Evolutionary conservation across 257 asterid species (phyloP), one percentile per base, ranked within the genome.

Genomic region (Craterostigma plantagineum): DNA sequence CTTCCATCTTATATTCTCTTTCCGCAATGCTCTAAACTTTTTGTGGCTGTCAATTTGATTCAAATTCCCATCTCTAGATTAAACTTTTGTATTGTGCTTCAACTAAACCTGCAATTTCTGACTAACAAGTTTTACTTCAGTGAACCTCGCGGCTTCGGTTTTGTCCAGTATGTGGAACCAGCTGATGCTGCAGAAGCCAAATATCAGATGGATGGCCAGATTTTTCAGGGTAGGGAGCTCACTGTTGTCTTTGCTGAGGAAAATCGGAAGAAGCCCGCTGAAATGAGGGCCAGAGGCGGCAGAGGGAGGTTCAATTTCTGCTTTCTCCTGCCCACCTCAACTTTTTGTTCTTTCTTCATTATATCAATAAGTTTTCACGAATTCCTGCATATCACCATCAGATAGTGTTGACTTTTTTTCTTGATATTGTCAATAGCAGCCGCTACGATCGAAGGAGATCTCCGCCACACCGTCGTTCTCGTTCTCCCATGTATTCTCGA

Each of bases 191-290:
- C 70, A 11, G 97, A 87, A 35, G 93, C 95, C 34, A 82, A 87
- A 48, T 74, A 82, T 68, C 92, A 79, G 62, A 78, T 87, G 95
- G 93, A 87, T 56, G 97, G 97, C 36, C 74, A 68, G 53, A 50
- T 57, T 55, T 45, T 79, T 53, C 82, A 68, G 39, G 97, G 95
- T 35, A 71, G 97, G 44, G 92, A 79, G 59, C 74, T 87, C 59
- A 81, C 95, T 7, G 95, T 87, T 57, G 97, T 79, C 41, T 82
- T 79, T 68, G 95, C 95, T 11, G 97, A 82, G 65, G 97, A 82
- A 66, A 87, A 79, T 23, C 67, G 97, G 64, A 87, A 87, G 65
- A 87, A 76, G 46, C 95, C 95, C 8, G 52, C 64, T 48, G 92
- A 82, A 53, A 87, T 87, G 97, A 71, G 97, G 52, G 33, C 74